Conservation (phyloP, 495 filamentous ascomycete species). For the Neurospora pannonica region DNA sequence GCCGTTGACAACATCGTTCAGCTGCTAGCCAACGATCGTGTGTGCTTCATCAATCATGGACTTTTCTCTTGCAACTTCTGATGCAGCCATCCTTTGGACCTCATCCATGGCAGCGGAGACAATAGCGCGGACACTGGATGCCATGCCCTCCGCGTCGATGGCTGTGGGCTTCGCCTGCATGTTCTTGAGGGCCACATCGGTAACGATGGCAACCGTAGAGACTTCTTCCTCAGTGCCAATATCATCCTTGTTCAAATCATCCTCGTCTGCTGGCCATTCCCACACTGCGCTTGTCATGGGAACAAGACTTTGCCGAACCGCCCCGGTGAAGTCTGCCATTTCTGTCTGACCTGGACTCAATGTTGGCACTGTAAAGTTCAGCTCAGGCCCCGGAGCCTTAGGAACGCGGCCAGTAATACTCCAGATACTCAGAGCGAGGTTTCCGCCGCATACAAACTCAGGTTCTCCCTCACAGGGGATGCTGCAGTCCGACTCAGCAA, state of each 20-base stretch:
- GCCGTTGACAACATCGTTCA: slow-evolving; percentile 4
- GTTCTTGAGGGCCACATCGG: neutral
- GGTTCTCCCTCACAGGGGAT: slow-evolving; percentile 33
- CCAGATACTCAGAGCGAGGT: slow-evolving; percentile 28
- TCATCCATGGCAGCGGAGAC: slow-evolving; percentile 10
- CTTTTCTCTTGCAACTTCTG: slow-evolving; percentile 8
- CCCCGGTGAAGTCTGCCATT: slow-evolving; percentile 5
- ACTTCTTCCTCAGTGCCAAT: neutral
- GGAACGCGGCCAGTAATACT: slow-evolving; percentile 23
- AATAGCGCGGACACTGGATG: slow-evolving; percentile 9
- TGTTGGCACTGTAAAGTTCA: slow-evolving; percentile 8
- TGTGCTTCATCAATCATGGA: slow-evolving; percentile 10
- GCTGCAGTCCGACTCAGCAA: slow-evolving; percentile 29
- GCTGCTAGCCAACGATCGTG: slow-evolving; percentile 6
- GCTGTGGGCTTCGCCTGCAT: neutral
- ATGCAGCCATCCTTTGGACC: slow-evolving; percentile 9
- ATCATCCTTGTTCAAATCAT: neutral
- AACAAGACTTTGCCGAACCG: slow-evolving; percentile 12
- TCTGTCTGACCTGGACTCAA: slow-evolving; percentile 11
- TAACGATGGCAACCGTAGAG: neutral
- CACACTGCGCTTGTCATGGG: slow-evolving; percentile 9
- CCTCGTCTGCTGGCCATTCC: slow-evolving; percentile 6
- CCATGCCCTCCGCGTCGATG: slow-evolving; percentile 9
- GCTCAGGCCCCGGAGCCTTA: slow-evolving; percentile 5
- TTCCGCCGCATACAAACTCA: slow-evolving; percentile 30